Evolutionary conservation across 768 basidiomycete species (phyloP), one percentile per base, ranked within the genome.

Genomic region (Trametes cubensis): DNA sequence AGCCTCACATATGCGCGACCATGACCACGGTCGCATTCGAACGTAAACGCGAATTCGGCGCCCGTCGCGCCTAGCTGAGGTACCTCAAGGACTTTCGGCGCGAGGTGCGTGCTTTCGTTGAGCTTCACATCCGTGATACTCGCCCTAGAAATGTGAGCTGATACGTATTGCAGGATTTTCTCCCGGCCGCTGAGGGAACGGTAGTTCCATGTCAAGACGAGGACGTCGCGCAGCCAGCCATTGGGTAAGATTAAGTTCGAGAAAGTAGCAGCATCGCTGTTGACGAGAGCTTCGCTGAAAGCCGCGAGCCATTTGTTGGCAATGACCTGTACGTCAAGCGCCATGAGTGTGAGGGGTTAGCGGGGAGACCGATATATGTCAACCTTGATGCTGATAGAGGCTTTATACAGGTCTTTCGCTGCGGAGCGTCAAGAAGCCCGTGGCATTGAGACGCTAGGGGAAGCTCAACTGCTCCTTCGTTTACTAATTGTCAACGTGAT

Each of bases 181-280:
- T 71, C 70, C n/a, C 47, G 70, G 3, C 77, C 77, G n/a, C 68
- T 60, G 11, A 80, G 71, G 3, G 79, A 66, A 23, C 79, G 76
- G 34, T 71, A 72, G 63, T 78, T 72, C 81, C 80, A 82, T 1
- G 75, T 75, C 66, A 83, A 78, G 13, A 74, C 70, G 50, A 82
- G 74, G 41, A 78, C 55, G 62, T 83, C 80, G 4, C 79, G 72
- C 39, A 80, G 72, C 71, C 73, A 80, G 14, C 79, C 80, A 38
- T 70, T 56, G 0, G 74, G 68, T 2, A 74, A 70, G 66, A 81
- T 76, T 8, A 58, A 56, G 14, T 71, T 60, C 0, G 63, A 60
- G 4, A 73, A 61, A 4, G 61, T 70, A 7, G 67, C 58, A 3
- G 67, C 56, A 46, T 78, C 69, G 1, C 57, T 65, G 21, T 67